Evolutionary conservation across 2,329 filamentous ascomycete species (phyloP), one percentile per base, ranked within the genome.

Genomic region (Botryosphaeria agaves): DNA sequence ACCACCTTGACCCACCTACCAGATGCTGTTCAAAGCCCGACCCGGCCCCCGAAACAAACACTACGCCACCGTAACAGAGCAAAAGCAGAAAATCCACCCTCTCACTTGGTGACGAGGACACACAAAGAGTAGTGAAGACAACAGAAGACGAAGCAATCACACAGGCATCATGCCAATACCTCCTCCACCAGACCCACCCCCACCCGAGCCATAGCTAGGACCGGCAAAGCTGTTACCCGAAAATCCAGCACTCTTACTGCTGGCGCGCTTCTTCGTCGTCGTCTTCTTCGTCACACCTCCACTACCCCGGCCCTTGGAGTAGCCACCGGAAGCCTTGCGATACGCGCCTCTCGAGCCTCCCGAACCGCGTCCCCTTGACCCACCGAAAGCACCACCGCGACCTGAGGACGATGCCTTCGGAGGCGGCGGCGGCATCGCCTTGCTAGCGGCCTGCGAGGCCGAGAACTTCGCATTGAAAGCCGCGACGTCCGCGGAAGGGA

Each of bases 81-180:
- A n/a, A n/a, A n/a, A n/a, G n/a, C n/a, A n/a, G n/a, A n/a, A n/a
- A n/a, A n/a, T n/a, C n/a, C n/a, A n/a, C n/a, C n/a, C n/a, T n/a
- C n/a, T n/a, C n/a, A n/a, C n/a, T n/a, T n/a, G n/a, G n/a, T n/a
- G n/a, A n/a, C n/a, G n/a, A n/a, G n/a, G n/a, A n/a, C n/a, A n/a
- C n/a, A n/a, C n/a, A n/a, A n/a, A n/a, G n/a, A n/a, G n/a, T n/a
- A n/a, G n/a, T n/a, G n/a, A n/a, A n/a, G n/a, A n/a, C n/a, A n/a
- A n/a, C n/a, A n/a, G n/a, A n/a, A n/a, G n/a, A n/a, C n/a, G n/a
- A n/a, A n/a, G n/a, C n/a, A n/a, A n/a, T 49, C 36, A 53, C 14
- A 42, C 47, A 11, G 52, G 52, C 52, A 56, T 56, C 47, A 53
- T 49, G 15, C 44, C 46, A 36, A 55, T 55, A 21, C 46, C 43